phyloP scores from a whole-genome alignment of 768 basidiomycete species.

The Leccinum subgranulosum region DNA sequence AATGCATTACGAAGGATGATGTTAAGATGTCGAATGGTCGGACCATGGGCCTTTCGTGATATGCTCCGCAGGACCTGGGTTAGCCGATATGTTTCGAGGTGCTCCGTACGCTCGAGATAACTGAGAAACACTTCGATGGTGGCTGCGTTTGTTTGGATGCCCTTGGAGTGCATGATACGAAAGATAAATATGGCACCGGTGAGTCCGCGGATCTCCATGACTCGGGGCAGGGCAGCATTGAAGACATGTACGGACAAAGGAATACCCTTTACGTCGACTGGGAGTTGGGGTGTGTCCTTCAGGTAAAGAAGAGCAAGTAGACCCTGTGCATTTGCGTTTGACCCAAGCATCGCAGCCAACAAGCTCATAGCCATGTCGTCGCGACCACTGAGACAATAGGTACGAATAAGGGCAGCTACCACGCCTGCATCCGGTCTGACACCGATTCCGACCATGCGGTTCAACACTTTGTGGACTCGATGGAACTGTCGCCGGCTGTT shows the following conservation, averaged over 20 bases:
- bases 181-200: conserved; percentile 44
- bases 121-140: conserved; percentile 57
- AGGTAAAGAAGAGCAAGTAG: conserved; percentile 22
- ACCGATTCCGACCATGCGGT: conserved; percentile 42
- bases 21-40: conserved; percentile 58
- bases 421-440: conserved; percentile 45
- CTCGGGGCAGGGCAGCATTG: conserved; percentile 57
- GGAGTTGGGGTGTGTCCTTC: conserved; percentile 15
- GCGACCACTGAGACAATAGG: conserved; percentile 47
- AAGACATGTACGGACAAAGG: conserved; percentile 47
- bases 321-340: conserved; percentile 21
- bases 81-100: conserved; percentile 44
- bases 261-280: conserved; percentile 28
- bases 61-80: conserved; percentile 46
- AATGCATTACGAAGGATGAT: conserved; percentile 50
- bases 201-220: conserved; percentile 49
- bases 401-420: conserved; percentile 53
- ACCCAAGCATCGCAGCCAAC: conserved; percentile 44
- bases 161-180: conserved; percentile 50
- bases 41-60: conserved; percentile 39
- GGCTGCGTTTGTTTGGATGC: conserved; percentile 48
- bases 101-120: conserved; percentile 45
- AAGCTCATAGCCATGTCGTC: conserved; percentile 51
- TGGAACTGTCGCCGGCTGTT: conserved; percentile 42
- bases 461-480: conserved; percentile 44